These are phyloP conservation scores for Margaritispora aquatica DNA, from an alignment of 495 filamentous ascomycete genomes.

Conservation along the genomic window DNA sequence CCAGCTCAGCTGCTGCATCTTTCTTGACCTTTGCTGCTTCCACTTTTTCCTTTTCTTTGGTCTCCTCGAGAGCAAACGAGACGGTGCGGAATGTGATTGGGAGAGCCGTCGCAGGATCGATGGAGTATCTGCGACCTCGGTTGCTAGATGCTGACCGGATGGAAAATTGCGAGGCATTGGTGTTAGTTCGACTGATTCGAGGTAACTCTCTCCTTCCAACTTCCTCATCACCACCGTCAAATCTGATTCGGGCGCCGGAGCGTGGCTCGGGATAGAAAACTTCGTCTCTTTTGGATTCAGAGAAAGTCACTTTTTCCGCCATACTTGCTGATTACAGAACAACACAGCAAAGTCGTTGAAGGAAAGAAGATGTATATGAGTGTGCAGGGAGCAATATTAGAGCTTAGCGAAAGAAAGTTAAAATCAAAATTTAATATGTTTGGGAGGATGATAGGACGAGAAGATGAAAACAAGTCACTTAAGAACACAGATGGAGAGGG, in stretches of 20 bases:
- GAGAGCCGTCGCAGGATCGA: conserved; percentile 41
- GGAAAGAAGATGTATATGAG: neutral
- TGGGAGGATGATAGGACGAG: too few relatives aligned
- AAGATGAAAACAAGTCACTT: too few relatives aligned
- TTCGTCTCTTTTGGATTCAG: neutral
- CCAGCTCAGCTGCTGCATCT: conserved; percentile 31
- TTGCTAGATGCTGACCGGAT: conserved; percentile 20
- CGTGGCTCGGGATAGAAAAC: conserved; percentile 5
- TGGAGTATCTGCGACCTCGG: conserved; percentile 21
- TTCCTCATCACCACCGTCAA: conserved; percentile 4
- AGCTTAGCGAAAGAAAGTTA: neutral
- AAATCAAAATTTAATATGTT: neutral
- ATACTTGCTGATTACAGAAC: neutral
- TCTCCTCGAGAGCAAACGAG: too few relatives aligned
- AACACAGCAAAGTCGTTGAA: neutral
- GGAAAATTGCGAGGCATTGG: conserved; percentile 8
- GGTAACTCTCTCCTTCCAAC: neutral
- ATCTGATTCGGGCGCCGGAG: conserved; percentile 5
- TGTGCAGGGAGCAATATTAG: too few relatives aligned
- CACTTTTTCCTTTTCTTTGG: too few relatives aligned
- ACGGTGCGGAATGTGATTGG: conserved; percentile 49
- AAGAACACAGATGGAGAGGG: too few relatives aligned
- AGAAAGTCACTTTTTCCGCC: neutral
- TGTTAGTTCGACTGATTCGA: neutral
- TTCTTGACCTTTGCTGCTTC: conserved; percentile 40